Base-by-base conservation (phyloP, 78 protist genomes). In the Dictyostelium citrinum region DNA sequence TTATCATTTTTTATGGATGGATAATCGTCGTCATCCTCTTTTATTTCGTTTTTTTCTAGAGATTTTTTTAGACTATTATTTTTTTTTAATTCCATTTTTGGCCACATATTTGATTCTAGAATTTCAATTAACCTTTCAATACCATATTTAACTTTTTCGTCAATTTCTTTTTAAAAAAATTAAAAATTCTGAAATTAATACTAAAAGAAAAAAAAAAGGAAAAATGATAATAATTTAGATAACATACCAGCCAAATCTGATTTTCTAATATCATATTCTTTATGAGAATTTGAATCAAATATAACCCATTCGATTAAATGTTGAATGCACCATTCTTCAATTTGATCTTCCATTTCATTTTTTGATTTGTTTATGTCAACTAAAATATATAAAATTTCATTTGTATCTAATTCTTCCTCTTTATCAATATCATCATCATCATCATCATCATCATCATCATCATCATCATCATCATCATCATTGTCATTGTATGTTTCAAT, bases 101-200 rank as follows among this genome's bases (percentile, higher is more conserved):
- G 35, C 88, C 88, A 82, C 88, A 82, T 82, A 17, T 20, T 82
- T 29, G 88, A 58, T 82, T 82, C 93, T 46, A 88, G 43, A 31
- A 88, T 78, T 64, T 88, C 93, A 29, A 43, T 33, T 11, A 88
- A 27, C 51, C 93, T 76, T 43, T 88, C 85, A 20, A 33, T 17
- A 43, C 93, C 93, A 88, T 78, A 88, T 67, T 88, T 88, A 31
- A 78, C 68, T 22, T 78, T 88, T 78, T 49, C 49, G 29, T 84
- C 90, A 55, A n/a, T 39, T 78, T 78, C 41, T 46, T 20, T 35
- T 7, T 0, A 22, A 11, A 64, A 16, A 55, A 55, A 64, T 27
- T 11, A 64, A 27, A n/a, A 11, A 27, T 39, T 39, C 5, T 37
- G 3, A 43, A 43, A 22, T 6, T 58, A 58, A 58, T 58, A 35